phyloP scores from a whole-genome alignment of 2,329 filamentous ascomycete species.

The Diaporthe vaccinii region DNA sequence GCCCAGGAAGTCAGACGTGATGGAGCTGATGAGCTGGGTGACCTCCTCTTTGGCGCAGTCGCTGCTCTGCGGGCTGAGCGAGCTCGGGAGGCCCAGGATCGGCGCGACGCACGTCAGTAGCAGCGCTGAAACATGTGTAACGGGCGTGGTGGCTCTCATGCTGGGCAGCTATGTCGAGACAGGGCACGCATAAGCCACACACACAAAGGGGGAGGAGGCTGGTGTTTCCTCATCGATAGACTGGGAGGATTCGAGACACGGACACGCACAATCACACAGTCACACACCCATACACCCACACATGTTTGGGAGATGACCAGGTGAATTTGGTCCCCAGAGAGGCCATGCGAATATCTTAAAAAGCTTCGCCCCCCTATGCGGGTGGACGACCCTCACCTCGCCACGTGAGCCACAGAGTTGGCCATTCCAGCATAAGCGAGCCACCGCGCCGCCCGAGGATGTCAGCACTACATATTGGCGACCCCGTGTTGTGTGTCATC shows the following conservation, averaged over 20 bases:
- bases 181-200: background rate
- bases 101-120: conserved; percentile 14
- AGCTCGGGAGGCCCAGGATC: background rate
- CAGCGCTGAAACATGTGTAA: background rate
- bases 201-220: background rate
- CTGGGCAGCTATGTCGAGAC: background rate
- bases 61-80: background rate
- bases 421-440: background rate
- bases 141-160: background rate
- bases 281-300: background rate
- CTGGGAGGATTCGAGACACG: background rate
- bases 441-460: background rate
- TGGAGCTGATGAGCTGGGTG: conserved; percentile 39
- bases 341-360: background rate
- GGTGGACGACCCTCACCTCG: background rate
- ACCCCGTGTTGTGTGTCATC: background rate
- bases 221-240: background rate
- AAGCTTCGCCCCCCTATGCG: no score
- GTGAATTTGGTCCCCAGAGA: background rate
- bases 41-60: conserved; percentile 41
- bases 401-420: background rate
- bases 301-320: background rate
- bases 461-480: background rate
- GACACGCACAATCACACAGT: conserved; percentile 6
- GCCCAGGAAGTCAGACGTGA: conserved; percentile 15